Base-by-base conservation (phyloP, 805 yeast genomes). In the Metschnikowia continentalis region DNA sequence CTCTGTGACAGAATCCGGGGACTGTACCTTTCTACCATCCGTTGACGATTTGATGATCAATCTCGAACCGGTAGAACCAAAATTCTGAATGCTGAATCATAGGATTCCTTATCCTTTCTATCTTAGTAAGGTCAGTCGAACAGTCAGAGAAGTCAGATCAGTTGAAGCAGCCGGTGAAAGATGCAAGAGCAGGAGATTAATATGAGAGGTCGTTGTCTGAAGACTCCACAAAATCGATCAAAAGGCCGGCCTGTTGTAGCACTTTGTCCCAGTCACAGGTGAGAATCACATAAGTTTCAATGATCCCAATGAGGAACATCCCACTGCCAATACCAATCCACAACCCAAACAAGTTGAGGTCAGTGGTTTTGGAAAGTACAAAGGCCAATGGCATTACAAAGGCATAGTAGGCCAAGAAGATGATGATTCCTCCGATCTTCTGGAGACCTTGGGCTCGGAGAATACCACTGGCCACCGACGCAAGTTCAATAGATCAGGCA, bases 311-410 rank as follows among this genome's bases (percentile, higher is more conserved):
- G 26, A 80, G 48, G 5, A 80, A 52, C 70, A 84, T 74, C 0
- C 90, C 95, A 42, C 77, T 61, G 7, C 86, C 90, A 54, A 83
- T 72, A 0, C 92, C 92, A 1, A 81, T 54, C 96, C 96, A 88
- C 45, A 88, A 66, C 0, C 96, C 96, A 8, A 70, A 64, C 20
- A 88, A 67, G 40, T 78, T 74, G 55, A 78, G 61, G 20, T 74
- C 73, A 14, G 68, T 66, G 7, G 65, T 61, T 46, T 66, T 60
- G 14, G 88, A 81, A n/a, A 87, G 68, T 15, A 77, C 58, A 32
- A 82, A 69, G 0, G 89, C 86, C 35, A 83, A 56, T 0, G 95
- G 95, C 38, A 87, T 71, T 1, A 88, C 91, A 54, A 86, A 68
- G 3, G 77, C 74, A 64, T 88, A 88, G 67, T 88, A 88, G 0